phyloP scores from a whole-genome alignment of 1,284 basidiomycete species.

The Sporisorium exsertum region DNA sequence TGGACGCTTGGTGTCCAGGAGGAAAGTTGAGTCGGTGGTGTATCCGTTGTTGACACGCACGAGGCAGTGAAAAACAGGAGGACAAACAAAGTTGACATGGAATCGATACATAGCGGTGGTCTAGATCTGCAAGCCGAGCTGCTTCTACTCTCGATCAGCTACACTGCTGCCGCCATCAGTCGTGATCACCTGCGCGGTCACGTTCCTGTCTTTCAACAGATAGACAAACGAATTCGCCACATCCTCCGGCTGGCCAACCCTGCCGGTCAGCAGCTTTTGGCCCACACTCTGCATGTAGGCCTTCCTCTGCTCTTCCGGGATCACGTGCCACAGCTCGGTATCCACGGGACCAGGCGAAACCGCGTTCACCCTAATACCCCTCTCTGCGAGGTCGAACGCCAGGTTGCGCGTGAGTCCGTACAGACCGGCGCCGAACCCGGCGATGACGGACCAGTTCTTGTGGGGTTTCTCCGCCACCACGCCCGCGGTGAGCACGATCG shows the following conservation, averaged over 20 bases:
- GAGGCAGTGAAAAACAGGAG: too few species aligned
- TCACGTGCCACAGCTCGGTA: slow-evolving; percentile 41
- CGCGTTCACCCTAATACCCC: slow-evolving; percentile 44
- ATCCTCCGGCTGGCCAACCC: slow-evolving; percentile 27
- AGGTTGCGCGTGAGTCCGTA: slow-evolving; percentile 33
- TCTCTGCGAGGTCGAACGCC: slow-evolving; percentile 32
- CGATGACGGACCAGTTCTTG: slow-evolving; percentile 17
- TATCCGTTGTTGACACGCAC: neutral
- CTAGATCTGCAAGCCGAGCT: too few species aligned
- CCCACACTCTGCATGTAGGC: neutral
- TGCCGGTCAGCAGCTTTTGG: slow-evolving; percentile 15
- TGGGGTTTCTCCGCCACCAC: slow-evolving; percentile 30
- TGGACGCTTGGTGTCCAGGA: slow-evolving; percentile 7
- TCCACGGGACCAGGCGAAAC: slow-evolving; percentile 39
- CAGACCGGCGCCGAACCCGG: slow-evolving; percentile 18
- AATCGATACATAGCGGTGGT: too few species aligned
- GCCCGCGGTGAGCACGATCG: slow-evolving; percentile 44
- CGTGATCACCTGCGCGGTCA: slow-evolving; percentile 32
- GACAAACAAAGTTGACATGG: too few species aligned
- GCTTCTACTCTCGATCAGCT: slow-evolving; percentile 6
- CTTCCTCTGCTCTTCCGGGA: slow-evolving; percentile 16
- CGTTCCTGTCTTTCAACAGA: slow-evolving; percentile 52
- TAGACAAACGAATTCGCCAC: slow-evolving; percentile 42
- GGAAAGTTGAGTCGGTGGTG: slow-evolving; percentile 11
- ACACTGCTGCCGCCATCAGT: slow-evolving; percentile 29